These are phyloP conservation scores for Alliaria petiolata DNA, from an alignment of 345 rosid genomes.

Conservation along the genomic window DNA sequence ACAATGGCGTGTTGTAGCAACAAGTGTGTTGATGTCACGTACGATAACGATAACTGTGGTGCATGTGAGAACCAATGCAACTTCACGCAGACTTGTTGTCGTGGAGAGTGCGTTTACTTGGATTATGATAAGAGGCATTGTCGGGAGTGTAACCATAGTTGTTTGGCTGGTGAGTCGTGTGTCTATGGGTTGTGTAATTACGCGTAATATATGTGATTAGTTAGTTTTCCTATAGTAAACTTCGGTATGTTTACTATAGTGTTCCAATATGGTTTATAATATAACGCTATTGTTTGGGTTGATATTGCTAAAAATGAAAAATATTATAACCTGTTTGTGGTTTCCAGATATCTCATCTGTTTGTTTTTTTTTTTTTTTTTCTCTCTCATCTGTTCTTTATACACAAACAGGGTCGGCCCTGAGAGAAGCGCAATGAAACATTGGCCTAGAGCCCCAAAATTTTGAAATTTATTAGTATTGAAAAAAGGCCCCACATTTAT, in stretches of 20 bases:
- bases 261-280: neutral
- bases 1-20: slow-evolving; percentile 64
- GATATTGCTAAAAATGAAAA: too few species aligned
- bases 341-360: too few species aligned
- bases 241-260: slow-evolving; percentile 1
- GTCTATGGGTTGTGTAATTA: slow-evolving; percentile 68
- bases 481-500: too few species aligned
- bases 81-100: slow-evolving; percentile 55
- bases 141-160: slow-evolving; percentile 57
- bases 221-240: neutral
- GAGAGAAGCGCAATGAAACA: too few species aligned
- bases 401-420: too few species aligned
- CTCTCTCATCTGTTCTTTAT: too few species aligned
- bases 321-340: too few species aligned
- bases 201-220: slow-evolving; percentile 30
- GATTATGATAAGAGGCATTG: slow-evolving; percentile 67
- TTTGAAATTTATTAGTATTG: too few species aligned
- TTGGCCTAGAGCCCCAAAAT: too few species aligned
- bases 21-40: slow-evolving; percentile 51
- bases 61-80: slow-evolving; percentile 59
- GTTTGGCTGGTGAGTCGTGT: slow-evolving; percentile 42
- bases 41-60: slow-evolving; percentile 60
- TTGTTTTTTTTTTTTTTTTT: too few species aligned
- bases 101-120: slow-evolving; percentile 56
- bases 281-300: neutral